Evolutionary conservation across 129 eudicot genomes (phyloP), one percentile per base, ranked within the genome.

Genomic region (Lactuca sativa): DNA sequence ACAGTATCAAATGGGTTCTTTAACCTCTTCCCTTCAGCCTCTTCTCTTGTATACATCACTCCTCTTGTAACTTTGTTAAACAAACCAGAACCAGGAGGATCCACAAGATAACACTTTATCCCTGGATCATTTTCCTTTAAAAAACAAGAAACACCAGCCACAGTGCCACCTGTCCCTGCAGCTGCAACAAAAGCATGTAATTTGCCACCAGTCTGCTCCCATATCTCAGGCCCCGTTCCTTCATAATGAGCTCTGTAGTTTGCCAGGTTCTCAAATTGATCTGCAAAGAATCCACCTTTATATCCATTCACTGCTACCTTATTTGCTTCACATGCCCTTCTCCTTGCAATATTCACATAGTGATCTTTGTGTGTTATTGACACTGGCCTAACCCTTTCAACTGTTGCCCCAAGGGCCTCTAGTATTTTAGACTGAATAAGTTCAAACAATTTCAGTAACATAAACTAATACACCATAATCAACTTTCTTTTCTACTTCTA

Each of bases 41-140:
- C 99, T 81, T 93, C 99, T 70, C 67, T 87, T 7, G 99, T 89
- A 89, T 93, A 93, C 99, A 93, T 93, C 68, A 93, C 99, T 41
- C 99, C 99, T 78, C 99, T 82, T 38, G 88, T 87, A 74, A 90
- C 97, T 69, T 88, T 85, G 81, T 93, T 93, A 82, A 72, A 93
- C 82, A 93, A 80, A 72, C 99, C 99, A 71, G 99, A 93, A 66
- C 99, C 99, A 33, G 97, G 99, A 54, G 99, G 99, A 66, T 93
- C 99, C 56, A 93, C 82, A 18, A 93, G 89, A 69, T 77, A 93
- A 79, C 99, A 89, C 79, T 89, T 87, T 51, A 90, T 82, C 25
- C 72, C 77, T 31, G 95, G 59, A 67, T 93, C 80, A 60, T 83
- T 87, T 70, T 86, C 95, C 99, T 93, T 90, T 37, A 93, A 78